phyloP scores from a whole-genome alignment of 106 monocot species.

The Agapanthus africanus region DNA sequence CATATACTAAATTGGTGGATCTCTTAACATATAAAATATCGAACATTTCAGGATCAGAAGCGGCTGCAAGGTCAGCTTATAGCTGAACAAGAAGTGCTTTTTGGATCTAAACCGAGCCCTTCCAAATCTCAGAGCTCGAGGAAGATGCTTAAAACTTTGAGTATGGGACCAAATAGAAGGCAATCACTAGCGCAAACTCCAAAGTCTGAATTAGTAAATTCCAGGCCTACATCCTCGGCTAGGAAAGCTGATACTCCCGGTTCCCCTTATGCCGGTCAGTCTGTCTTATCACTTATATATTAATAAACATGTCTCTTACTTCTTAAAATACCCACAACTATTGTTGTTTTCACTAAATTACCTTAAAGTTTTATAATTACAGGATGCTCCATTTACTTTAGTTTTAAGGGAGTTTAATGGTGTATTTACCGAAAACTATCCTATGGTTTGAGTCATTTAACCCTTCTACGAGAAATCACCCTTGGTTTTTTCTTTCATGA shows the following conservation, averaged over 20 bases:
- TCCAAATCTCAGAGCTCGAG: slow-evolving; percentile 13
- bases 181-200: slow-evolving; percentile 14
- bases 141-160: slow-evolving; percentile 17
- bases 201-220: slow-evolving; percentile 7
- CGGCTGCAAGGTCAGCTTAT: slow-evolving; percentile 50
- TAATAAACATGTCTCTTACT: not conserved
- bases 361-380: not conserved
- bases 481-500: too few species aligned
- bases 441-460: too few species aligned
- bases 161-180: slow-evolving; percentile 8
- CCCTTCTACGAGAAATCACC: too few species aligned
- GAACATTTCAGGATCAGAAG: slow-evolving; percentile 45
- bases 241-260: slow-evolving; percentile 9
- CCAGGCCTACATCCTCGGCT: slow-evolving; percentile 3
- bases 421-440: not conserved
- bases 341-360: not conserved
- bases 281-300: not conserved
- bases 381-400: not conserved
- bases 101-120: slow-evolving; percentile 27
- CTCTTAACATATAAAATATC: slow-evolving; percentile 1
- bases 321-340: not conserved
- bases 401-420: not conserved
- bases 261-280: slow-evolving; percentile 6
- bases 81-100: slow-evolving; percentile 13
- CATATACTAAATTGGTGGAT: not conserved